Percentiles rank a stretch among this genome's conserved stretches.
phyloP scores from a whole-genome alignment of 1,139 yeast genomes.

The Candida sanyaensis region DNA sequence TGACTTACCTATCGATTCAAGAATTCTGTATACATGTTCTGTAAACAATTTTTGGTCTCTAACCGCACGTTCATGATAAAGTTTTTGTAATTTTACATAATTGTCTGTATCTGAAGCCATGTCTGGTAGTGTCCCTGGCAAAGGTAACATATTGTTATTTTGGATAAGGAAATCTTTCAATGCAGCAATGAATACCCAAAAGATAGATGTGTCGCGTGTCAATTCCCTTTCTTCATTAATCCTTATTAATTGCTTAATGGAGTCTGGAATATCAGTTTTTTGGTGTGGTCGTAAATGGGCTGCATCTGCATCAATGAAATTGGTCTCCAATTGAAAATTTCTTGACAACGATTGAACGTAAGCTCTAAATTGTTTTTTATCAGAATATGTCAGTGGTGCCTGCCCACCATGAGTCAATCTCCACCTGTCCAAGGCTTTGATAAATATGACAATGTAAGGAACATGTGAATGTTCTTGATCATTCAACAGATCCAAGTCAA shows the following conservation, averaged over 20 bases:
- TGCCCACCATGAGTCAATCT: conserved; percentile 26
- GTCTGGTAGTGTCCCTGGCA: conserved; percentile 80
- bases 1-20: conserved; percentile 23
- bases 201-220: conserved; percentile 29
- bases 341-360: conserved; percentile 37
- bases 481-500: conserved; percentile 48
- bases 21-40: conserved; percentile 28
- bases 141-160: conserved; percentile 54
- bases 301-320: conserved; percentile 70
- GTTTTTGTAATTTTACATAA: conserved; percentile 57
- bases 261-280: conserved; percentile 39
- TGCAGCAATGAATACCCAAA: conserved; percentile 67
- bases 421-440: conserved; percentile 57
- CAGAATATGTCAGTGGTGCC: conserved; percentile 46
- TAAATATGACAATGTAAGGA: conserved; percentile 70
- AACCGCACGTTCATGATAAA: conserved; percentile 60
- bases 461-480: conserved; percentile 64
- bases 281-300: conserved; percentile 55
- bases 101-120: conserved; percentile 79
- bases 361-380: conserved; percentile 46
- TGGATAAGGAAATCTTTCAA: conserved; percentile 49
- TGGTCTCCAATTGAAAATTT: conserved; percentile 48
- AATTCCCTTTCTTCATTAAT: conserved; percentile 19
- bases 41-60: conserved; percentile 49
- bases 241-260: conserved; percentile 35